Base-by-base conservation (phyloP, 306 rosid species). In the Adenanthera pavonina region DNA sequence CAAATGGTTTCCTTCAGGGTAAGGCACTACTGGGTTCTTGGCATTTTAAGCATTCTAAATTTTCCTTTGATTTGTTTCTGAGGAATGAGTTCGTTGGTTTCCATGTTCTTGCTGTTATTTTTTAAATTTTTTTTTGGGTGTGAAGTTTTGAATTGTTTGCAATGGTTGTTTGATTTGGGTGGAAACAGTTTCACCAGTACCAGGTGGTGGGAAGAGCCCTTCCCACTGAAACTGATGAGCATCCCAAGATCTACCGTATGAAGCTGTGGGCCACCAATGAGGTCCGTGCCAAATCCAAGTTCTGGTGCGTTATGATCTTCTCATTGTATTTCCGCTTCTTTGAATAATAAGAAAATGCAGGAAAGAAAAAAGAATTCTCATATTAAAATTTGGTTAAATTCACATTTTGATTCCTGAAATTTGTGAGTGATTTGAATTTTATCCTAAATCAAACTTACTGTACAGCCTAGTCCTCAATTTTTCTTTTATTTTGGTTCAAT, bases 221-320 rank as follows among this genome's bases (percentile, higher is more conserved):
- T 53, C 95, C 97, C 3, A 82, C 91, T 33, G 92, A 87, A 75
- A 43, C 76, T 2, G 95, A 89, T 80, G 92, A 84, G 69, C 95
- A 91, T 20, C 97, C 97, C 7, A 92, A 88, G 90, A 92, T 92
- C 84, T 92, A 89, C 61, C 81, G 95, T 17, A 89, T 92, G 95
- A 92, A 92, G 84, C 97, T 92, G 0, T 92, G 97, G 97, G 95
- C 92, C 74, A 91, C 94, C 82, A 91, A 92, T 33, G 97, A 91
- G 83, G 97, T 92, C 88, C 94, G 95, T 11, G 92, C 95, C 81
- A 92, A 92, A 81, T 92, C 97, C 62, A 92, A 91, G 84, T 92
- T 89, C 87, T 92, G 97, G 95, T 92, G 80, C 19, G 78, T 81
- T 41, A 16, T 40, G 15, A 7, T 5, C 11, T 4, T 19, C 16